phyloP scores from a whole-genome alignment of 2,329 filamentous ascomycete genomes.

The Tolypocladium guangdongense region DNA sequence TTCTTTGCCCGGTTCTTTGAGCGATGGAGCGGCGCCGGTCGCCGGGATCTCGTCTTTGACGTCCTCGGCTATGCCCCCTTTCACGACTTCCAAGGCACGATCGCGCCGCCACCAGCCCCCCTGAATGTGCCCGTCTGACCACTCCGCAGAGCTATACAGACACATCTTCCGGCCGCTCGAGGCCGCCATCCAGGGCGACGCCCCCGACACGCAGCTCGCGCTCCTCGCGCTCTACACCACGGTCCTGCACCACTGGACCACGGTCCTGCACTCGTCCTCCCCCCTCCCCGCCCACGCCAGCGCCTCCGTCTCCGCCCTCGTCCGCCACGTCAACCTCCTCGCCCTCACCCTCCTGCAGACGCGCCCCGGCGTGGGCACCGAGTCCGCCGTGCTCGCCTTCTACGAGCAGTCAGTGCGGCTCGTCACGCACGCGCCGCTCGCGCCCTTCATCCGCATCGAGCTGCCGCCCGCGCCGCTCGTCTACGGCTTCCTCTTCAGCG shows the following conservation, averaged over 20 bases:
- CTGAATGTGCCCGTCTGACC: background rate
- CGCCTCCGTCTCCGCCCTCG: slow-evolving; percentile 27
- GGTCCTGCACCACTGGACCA: slow-evolving; percentile 51
- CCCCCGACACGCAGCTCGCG: slow-evolving; percentile 39
- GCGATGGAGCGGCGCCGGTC: slow-evolving; percentile 51
- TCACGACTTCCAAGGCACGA: slow-evolving; percentile 42
- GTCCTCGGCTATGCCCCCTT: slow-evolving; percentile 47
- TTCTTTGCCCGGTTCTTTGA: slow-evolving; percentile 43
- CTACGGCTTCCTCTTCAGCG: slow-evolving; percentile 59
- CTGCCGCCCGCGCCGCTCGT: slow-evolving; percentile 58
- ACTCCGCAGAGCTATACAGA: slow-evolving; percentile 34
- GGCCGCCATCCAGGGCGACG: slow-evolving; percentile 35
- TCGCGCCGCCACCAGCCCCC: background rate
- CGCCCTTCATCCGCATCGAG: slow-evolving; percentile 49
- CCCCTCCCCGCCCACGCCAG: slow-evolving; percentile 23
- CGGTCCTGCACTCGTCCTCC: slow-evolving; percentile 29
- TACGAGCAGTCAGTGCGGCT: slow-evolving; percentile 51
- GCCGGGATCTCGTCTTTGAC: slow-evolving; percentile 42
- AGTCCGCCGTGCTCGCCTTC: slow-evolving; percentile 56
- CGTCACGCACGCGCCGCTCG: slow-evolving; percentile 38
- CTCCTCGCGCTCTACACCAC: slow-evolving; percentile 58
- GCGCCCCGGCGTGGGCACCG: slow-evolving; percentile 27
- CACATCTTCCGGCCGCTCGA: slow-evolving; percentile 43
- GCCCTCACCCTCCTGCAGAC: slow-evolving; percentile 50
- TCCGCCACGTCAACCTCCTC: slow-evolving; percentile 42